Conservation (phyloP, 164 flowering plant genomes). For the Kingdonia uniflora region DNA sequence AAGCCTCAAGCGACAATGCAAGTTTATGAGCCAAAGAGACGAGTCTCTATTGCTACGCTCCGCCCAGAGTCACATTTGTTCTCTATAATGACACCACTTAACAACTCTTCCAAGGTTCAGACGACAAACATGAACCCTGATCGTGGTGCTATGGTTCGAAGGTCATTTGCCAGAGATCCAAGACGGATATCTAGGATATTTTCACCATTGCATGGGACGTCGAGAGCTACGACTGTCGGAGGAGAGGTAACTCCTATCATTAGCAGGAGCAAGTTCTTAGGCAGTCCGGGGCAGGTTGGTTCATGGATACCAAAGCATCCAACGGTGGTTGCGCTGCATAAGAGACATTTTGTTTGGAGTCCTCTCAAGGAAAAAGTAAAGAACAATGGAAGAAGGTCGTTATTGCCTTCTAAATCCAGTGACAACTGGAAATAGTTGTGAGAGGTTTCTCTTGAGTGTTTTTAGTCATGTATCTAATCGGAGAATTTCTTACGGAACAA, state of each 20-base stretch:
- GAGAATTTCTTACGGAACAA: no score
- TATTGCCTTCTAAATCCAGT: slow-evolving; percentile 22
- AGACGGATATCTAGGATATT: slow-evolving; percentile 40
- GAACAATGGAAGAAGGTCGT: slow-evolving; percentile 31
- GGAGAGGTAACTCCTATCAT: slow-evolving; percentile 44
- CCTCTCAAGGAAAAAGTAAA: slow-evolving; percentile 45
- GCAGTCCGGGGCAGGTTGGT: slow-evolving; percentile 43
- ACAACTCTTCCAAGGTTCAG: slow-evolving; percentile 18
- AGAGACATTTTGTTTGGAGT: slow-evolving; percentile 60
- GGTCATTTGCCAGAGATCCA: slow-evolving; percentile 44
- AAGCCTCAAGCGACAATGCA: slow-evolving; percentile 29
- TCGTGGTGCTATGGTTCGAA: slow-evolving; percentile 25
- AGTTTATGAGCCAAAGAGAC: slow-evolving; percentile 41
- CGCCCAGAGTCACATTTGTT: slow-evolving; percentile 33
- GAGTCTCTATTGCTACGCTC: slow-evolving; percentile 65
- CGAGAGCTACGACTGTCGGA: slow-evolving; percentile 4
- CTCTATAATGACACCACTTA: slow-evolving; percentile 31
- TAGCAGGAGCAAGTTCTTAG: slow-evolving; percentile 53
- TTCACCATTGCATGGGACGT: slow-evolving; percentile 35
- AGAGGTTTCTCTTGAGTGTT: no score
- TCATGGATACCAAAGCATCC: slow-evolving; percentile 61
- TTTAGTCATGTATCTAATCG: no score
- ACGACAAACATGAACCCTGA: neutral
- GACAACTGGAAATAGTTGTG: no score
- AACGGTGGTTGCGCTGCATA: slow-evolving; percentile 52